A percentile compares a stretch with the other conserved stretches of the same genome.
These are phyloP conservation scores for Vitis hybrid DNA, from an alignment of 177 flowering plant species.

Conservation along the genomic window DNA sequence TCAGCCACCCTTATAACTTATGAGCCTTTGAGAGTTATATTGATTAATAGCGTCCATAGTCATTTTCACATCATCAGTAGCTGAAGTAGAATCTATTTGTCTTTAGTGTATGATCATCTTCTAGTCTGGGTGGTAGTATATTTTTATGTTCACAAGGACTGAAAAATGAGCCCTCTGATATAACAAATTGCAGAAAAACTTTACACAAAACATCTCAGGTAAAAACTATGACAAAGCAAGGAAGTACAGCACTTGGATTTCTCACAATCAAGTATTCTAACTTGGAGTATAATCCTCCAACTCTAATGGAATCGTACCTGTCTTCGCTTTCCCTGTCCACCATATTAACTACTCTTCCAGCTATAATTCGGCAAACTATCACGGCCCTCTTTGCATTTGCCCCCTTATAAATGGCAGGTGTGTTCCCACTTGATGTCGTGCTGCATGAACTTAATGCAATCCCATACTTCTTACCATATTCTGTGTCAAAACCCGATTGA, in stretches of 20 bases:
- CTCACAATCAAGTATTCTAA: constrained; percentile 24
- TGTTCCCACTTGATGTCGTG: constrained; percentile 10
- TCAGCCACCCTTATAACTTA: no score
- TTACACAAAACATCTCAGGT: constrained; percentile 11
- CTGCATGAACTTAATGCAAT: constrained; percentile 25
- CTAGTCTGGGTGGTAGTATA: no score
- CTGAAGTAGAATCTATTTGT: constrained; percentile 1
- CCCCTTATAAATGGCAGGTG: constrained; percentile 5
- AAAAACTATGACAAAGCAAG: constrained; percentile 52
- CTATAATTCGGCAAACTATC: constrained; percentile 52
- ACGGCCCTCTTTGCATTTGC: constrained; percentile 34
- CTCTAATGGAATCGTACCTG: constrained; percentile 30
- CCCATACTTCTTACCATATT: constrained; percentile 19
- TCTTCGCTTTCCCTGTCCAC: constrained; percentile 19
- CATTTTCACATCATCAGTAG: no score
- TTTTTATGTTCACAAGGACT: neutral
- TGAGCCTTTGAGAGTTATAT: no score
- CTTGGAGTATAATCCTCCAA: constrained; percentile 11
- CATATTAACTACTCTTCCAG: constrained; percentile 31
- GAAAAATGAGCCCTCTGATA: neutral
- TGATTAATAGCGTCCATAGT: no score
- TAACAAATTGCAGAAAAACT: neutral
- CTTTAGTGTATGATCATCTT: no score
- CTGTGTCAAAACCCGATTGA: constrained; percentile 28
- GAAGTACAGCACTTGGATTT: constrained; percentile 46